Base-by-base conservation (phyloP, 139 green algal species). In the Volvox reticuliferus region DNA sequence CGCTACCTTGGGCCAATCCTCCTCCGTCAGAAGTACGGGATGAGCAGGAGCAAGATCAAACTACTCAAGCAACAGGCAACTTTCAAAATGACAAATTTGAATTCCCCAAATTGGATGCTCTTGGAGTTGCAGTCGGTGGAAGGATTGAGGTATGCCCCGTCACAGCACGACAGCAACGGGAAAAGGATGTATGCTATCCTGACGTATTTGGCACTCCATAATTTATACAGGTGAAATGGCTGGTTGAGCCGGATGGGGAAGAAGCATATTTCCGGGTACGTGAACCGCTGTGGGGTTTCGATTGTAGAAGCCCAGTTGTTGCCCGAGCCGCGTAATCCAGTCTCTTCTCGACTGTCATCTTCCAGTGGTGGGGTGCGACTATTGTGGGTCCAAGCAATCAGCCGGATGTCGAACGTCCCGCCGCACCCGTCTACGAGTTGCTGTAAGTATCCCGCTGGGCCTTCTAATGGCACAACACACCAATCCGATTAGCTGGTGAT, bases 341-440 rank as follows among this genome's bases (percentile, higher is more conserved):
- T 9, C 44, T 14, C 44, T 55, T 55, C 44, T 55, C 17, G 76
- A 3, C 13, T 61, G 61, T 19, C 12, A 62, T 73, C 28, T 3
- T 50, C 79, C 79, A 92, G 88, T 92, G 88, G 88, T 92, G 88
- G 88, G 80, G 65, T 12, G 88, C 79, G 9, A 88, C 79, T 1
- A 30, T 92, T 12, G 88, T 92, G 12, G 80, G 80, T 2, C 80
- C 79, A n/a, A 88, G 79, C 79, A 33, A 32, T 0, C 37, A 81
- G 30, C 24, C 63, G 50, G 67, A 92, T 18, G 18, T 69, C 14
- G 1, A 83, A 9, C 30, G 24, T 12, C 71, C 86, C 9, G 73
- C 20, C 5, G 79, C 67, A 5, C 68, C 68, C 0, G 35, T 75
- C 13, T 92, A 69, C 50, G 88, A 92, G 68, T 69, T 92, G 0